Evolutionary conservation across 2,329 filamentous ascomycete genomes (phyloP).

Genomic region (Fusarium heterosporum): DNA sequence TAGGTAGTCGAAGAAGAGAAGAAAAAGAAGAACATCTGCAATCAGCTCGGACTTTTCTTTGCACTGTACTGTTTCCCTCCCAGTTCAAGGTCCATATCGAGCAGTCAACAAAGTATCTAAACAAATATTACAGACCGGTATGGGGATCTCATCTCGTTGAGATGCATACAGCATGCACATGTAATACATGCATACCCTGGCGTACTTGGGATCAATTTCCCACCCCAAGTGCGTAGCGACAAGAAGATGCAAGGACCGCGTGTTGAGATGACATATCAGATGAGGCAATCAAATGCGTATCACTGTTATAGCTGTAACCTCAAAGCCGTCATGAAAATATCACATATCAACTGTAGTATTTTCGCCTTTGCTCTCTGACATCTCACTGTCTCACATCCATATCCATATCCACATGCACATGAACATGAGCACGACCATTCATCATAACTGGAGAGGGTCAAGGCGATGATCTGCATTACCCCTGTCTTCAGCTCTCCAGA

Average conservation of each 20-base stretch:
- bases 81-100: neutral
- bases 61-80: neutral
- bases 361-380: neutral
- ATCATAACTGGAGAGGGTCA: conserved; percentile 3
- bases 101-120: too few relatives aligned
- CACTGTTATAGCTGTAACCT: neutral
- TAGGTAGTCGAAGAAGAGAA: too few relatives aligned
- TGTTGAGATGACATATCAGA: conserved; percentile 15
- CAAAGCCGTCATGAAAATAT: neutral
- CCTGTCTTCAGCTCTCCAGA: neutral
- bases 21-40: too few relatives aligned
- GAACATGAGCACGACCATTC: too few relatives aligned
- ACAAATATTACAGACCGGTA: conserved; percentile 32
- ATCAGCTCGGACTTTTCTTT: too few relatives aligned
- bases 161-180: neutral
- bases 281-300: neutral
- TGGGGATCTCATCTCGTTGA: conserved; percentile 15
- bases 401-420: too few relatives aligned
- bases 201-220: neutral
- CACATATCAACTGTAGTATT: neutral
- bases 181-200: neutral
- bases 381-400: neutral
- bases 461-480: conserved; percentile 35
- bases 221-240: neutral
- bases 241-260: conserved; percentile 12